Base-by-base conservation (phyloP, 208 protist genomes). In the Herpetomonas samuelpessoai region DNA sequence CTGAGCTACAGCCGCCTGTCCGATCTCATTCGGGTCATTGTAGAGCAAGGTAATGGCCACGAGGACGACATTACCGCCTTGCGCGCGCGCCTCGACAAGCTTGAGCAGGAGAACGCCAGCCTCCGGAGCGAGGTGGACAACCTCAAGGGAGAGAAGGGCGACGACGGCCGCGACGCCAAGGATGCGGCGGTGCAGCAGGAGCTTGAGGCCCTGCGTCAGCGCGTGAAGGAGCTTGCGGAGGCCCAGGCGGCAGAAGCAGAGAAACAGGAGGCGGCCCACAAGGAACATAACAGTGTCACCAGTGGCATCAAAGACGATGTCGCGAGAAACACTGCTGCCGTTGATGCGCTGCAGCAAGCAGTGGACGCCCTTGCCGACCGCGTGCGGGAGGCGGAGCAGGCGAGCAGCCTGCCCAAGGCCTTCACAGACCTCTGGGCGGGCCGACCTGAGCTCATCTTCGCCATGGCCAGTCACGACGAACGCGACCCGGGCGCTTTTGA, bases 1-100 rank as follows among this genome's bases (percentile, higher is more conserved):
- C 75, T 95, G 10, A 95, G 86, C 70, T 95, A 92, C 74, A 92
- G 81, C 53, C 80, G 86, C 46, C 80, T 95, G 26, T 69, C 85
- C 22, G 71, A 91, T 50, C 62, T 95, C 22, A 78, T 95, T 19
- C 81, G 78, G 21, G 62, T 90, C 18, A 83, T 95, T 45, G 62
- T 95, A 14, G 81, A 92, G n/a, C 86, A 91, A 46, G 83, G 86
- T 16, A 95, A 95, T 54, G 73, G 71, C 18, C 83, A 95, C 52
- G 89, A 91, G 45, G 77, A 88, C 27, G 79, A 91, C 44, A 83
- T 95, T 49, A 75, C 65, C 38, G 82, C 81, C 14, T 27, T 95
- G 16, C 76, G 65, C 44, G 68, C 62, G 10, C 70, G 75, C 46
- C 58, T 95, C 2, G 74, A 63, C 25, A 64, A 65, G 26, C 68